Evolutionary conservation across 805 yeast species (phyloP).

Genomic region (Lipomyces yamadae): DNA sequence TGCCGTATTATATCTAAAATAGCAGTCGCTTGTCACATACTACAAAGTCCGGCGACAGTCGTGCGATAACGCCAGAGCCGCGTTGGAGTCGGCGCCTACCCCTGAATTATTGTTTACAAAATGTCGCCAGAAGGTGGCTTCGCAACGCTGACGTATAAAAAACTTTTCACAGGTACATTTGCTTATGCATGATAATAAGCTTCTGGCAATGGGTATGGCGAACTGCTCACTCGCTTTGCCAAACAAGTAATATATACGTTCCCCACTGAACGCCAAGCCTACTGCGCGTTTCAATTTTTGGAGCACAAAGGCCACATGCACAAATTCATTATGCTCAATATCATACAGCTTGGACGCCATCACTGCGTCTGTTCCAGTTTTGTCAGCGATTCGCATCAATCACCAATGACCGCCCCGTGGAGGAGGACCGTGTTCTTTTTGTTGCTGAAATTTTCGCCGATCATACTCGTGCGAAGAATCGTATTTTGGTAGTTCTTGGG

Average conservation of each 20-base stretch:
- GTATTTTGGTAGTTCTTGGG: conserved; percentile 64
- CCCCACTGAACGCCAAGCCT: background rate
- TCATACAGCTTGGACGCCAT: background rate
- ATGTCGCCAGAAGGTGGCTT: too few relatives aligned
- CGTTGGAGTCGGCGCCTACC: too few relatives aligned
- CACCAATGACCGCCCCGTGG: background rate
- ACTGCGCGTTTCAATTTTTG: background rate
- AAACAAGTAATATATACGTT: background rate
- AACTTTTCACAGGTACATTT: too few relatives aligned
- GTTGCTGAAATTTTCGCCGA: conserved; percentile 14
- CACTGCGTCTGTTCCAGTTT: background rate
- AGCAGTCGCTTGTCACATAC: too few relatives aligned
- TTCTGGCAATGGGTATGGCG: background rate
- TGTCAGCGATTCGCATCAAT: background rate
- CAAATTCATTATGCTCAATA: background rate
- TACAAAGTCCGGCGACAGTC: too few relatives aligned
- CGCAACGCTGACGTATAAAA: too few relatives aligned
- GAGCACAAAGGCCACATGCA: background rate
- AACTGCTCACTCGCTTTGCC: background rate
- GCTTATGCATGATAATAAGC: too few relatives aligned
- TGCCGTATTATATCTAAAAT: too few relatives aligned
- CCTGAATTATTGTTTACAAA: too few relatives aligned
- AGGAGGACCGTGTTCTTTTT: conserved; percentile 12
- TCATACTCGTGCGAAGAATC: conserved; percentile 92
- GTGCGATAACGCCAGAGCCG: too few relatives aligned